phyloP scores from a whole-genome alignment of 2,329 filamentous ascomycete species.

The Scedosporium apiospermum region DNA sequence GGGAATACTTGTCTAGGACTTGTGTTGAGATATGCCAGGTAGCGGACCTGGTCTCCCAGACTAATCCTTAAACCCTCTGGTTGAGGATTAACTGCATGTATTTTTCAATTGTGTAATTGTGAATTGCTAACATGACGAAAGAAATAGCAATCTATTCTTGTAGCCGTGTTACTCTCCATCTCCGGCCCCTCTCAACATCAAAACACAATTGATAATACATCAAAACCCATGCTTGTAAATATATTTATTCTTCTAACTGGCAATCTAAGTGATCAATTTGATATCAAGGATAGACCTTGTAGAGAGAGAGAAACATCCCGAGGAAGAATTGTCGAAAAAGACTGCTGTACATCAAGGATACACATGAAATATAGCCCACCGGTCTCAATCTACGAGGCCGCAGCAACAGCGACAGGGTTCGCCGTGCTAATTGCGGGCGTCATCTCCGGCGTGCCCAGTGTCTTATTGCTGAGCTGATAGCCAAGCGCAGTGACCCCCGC shows the following conservation, averaged over 20 bases:
- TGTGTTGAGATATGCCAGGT: no score
- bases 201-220: background rate
- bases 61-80: no score
- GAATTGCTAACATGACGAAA: background rate
- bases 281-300: background rate
- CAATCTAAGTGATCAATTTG: background rate
- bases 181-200: background rate
- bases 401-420: background rate
- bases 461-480: slow-evolving; percentile 3
- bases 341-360: background rate
- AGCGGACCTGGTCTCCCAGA: no score
- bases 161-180: background rate
- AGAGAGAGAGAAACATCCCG: background rate
- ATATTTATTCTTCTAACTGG: background rate
- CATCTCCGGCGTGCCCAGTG: background rate
- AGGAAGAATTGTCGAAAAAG: background rate
- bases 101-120: background rate
- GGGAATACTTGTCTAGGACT: no score
- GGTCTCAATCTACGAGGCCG: background rate
- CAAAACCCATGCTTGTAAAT: background rate
- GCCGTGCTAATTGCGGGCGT: slow-evolving; percentile 2
- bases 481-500: slow-evolving; percentile 3
- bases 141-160: background rate
- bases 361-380: background rate
- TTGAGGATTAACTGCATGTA: background rate